Evolutionary conservation across 73 alveolate genomes (phyloP), one percentile per base, ranked within the genome.

Genomic region (Paramecium caudatum): DNA sequence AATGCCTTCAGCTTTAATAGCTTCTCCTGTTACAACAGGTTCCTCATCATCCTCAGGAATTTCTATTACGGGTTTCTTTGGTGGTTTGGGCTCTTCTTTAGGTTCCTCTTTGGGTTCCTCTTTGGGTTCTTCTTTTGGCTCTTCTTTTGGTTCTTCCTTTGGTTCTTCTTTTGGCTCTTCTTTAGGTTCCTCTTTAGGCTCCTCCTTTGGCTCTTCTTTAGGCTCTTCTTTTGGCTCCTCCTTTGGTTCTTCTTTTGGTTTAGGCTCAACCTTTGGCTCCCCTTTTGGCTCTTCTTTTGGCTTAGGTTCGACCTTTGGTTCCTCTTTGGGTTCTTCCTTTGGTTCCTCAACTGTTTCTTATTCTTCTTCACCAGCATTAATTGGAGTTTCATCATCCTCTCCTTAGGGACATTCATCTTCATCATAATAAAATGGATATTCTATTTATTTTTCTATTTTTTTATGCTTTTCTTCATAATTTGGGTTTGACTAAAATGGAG

Each of bases 341-440:
- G 80, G 43, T 4, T 55, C 30, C 0, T 55, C 80, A 23, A 3
- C 30, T 55, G 23, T 43, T 21, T 55, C 80, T 4, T 37, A 43
- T 10, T 55, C 80, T 15, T 55, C 80, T 55, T 55, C 80, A 10
- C 30, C 80, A 23, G 23, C 23, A 55, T 55, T 55, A 3, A 55
- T 55, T 55, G 80, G 80, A 55, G 80, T 55, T 27, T 55, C 80
- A 23, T 55, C 80, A 27, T 55, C 80, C 23, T 55, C 80, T 19
- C 80, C 80, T 55, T 55, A 55, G 23, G 80, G 80, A 6, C 80
- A 55, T 23, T 9, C 80, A 55, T 55, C 46, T 23, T 55, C 80
- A 21, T 55, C 80, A 23, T 55, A 55, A 55, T 12, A 12, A 55
- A 10, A 27, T 23, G 25, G 21, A 55, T 43, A 37, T 55, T 23